These are phyloP conservation scores for Malassezia japonica DNA, from an alignment of 1,284 basidiomycete species.

Conservation along the genomic window DNA sequence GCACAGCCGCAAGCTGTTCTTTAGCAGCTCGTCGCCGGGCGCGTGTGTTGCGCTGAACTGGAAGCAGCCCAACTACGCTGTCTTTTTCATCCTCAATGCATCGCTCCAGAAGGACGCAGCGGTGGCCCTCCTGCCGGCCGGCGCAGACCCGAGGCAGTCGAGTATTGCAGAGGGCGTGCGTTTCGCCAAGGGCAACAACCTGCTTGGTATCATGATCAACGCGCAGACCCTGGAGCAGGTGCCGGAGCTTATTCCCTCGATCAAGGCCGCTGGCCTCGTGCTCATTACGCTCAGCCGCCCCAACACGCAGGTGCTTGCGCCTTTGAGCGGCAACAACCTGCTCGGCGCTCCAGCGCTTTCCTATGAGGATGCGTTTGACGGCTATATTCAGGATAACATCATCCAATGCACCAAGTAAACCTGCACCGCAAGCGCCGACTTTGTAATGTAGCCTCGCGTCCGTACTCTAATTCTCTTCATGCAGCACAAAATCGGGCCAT, in stretches of 20 bases:
- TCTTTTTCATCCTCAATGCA: conserved; percentile 78
- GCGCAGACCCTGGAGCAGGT: conserved; percentile 60
- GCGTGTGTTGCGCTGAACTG: conserved; percentile 70
- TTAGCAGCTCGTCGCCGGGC: conserved; percentile 37
- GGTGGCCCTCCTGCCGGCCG: conserved; percentile 49
- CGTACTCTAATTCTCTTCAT: background rate
- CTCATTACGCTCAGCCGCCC: conserved; percentile 35
- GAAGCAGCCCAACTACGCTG: conserved; percentile 99
- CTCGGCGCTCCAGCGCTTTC: conserved; percentile 4
- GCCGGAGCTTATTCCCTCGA: conserved; percentile 34
- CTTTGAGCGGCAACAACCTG: background rate
- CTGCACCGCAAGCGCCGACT: background rate
- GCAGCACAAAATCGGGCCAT: background rate
- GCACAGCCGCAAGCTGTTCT: conserved; percentile 41
- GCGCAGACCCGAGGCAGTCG: conserved; percentile 55
- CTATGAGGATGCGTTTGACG: conserved; percentile 23
- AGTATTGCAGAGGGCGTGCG: conserved; percentile 85
- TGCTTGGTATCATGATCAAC: conserved; percentile 84
- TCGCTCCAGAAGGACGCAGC: conserved; percentile 8
- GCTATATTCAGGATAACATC: conserved; percentile 29
- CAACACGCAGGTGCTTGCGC: conserved; percentile 1
- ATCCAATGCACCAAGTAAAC: conserved; percentile 23
- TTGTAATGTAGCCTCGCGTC: background rate
- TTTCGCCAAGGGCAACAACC: conserved; percentile 84
- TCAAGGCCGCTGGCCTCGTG: conserved; percentile 40